These are phyloP conservation scores for Monilinia fructicola DNA, from an alignment of 2,329 filamentous ascomycete species.

Conservation along the genomic window DNA sequence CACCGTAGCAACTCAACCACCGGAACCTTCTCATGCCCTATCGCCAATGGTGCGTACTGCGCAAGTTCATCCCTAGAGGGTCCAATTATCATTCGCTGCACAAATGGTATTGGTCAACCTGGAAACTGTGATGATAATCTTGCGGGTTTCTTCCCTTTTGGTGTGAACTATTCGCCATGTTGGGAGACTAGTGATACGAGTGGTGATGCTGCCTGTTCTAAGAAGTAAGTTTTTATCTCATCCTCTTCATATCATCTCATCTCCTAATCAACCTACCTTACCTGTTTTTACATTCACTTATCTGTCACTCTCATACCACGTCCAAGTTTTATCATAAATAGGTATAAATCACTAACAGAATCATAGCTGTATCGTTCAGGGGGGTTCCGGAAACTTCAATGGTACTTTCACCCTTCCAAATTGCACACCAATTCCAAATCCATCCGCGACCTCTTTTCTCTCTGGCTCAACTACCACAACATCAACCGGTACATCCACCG, in stretches of 20 bases:
- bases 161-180: conserved; percentile 44
- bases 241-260: background rate
- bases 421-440: conserved; percentile 28
- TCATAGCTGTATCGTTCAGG: conserved; percentile 47
- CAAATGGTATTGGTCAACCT: conserved; percentile 43
- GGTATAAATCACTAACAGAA: background rate
- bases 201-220: conserved; percentile 51
- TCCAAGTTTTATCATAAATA: too few relatives aligned
- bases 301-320: too few relatives aligned
- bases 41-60: conserved; percentile 47
- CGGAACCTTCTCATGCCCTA: conserved; percentile 42
- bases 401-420: conserved; percentile 43
- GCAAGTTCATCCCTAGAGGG: conserved; percentile 43
- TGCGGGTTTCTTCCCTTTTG: conserved; percentile 45
- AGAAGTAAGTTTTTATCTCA: conserved; percentile 41
- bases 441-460: conserved; percentile 25
- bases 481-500: conserved; percentile 28
- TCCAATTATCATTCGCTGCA: conserved; percentile 52
- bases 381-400: conserved; percentile 39
- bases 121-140: conserved; percentile 50
- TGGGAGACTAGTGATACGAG: conserved; percentile 43
- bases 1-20: conserved; percentile 36
- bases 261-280: background rate
- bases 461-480: conserved; percentile 31
- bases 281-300: background rate